Evolutionary conservation across 2,329 filamentous ascomycete species (phyloP).

Genomic region (Calonectria pseudoreteaudii): DNA sequence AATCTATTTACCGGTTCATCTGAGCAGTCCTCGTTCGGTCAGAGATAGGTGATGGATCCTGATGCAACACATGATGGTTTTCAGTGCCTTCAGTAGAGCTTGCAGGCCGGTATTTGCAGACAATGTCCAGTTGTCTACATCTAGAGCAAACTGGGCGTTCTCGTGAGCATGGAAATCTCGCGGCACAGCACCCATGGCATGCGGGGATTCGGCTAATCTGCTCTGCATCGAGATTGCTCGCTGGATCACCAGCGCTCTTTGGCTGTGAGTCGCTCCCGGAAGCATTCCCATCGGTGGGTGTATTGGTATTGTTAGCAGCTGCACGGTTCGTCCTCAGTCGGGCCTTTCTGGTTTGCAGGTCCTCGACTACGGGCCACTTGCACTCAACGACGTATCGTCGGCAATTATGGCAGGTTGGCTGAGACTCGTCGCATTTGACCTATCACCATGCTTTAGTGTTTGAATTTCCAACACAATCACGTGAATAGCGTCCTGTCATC

Average conservation of each 20-base stretch:
- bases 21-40: background rate
- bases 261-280: background rate
- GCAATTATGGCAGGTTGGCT: constrained; percentile 11
- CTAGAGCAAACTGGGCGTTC: background rate
- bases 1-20: background rate
- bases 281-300: background rate
- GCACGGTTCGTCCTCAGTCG: background rate
- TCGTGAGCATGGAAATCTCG: background rate
- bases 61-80: too few relatives aligned
- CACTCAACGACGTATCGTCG: constrained; percentile 11
- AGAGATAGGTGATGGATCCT: background rate
- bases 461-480: too few relatives aligned
- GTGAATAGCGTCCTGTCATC: background rate
- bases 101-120: background rate
- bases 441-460: background rate
- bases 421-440: constrained; percentile 17
- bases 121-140: background rate
- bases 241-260: too few relatives aligned
- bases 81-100: background rate
- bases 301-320: background rate
- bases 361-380: constrained; percentile 16
- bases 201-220: background rate
- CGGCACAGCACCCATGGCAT: background rate
- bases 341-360: background rate
- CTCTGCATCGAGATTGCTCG: background rate